A percentile compares a stretch with the other conserved stretches of the same genome.
These are phyloP conservation scores for Nissolia schottii DNA, from an alignment of 306 rosid species.

Conservation along the genomic window DNA sequence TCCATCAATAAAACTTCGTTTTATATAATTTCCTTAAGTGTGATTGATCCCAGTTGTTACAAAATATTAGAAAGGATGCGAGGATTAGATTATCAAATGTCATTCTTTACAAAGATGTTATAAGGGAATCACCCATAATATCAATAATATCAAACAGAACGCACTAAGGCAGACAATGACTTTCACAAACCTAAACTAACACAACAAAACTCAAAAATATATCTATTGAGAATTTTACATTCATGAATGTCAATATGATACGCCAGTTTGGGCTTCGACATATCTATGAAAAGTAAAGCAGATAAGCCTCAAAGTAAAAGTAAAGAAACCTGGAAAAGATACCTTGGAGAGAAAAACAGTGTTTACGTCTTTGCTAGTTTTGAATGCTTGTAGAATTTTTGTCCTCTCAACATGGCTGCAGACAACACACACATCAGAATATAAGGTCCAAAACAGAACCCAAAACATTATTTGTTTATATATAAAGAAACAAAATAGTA, in stretches of 20 bases:
- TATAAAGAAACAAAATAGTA: too few relatives aligned
- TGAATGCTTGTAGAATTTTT: slow-evolving; percentile 90
- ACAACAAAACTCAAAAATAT: background rate
- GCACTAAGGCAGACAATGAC: slow-evolving; percentile 1
- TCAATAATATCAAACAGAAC: slow-evolving; percentile 22
- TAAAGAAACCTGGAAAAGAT: slow-evolving; percentile 23
- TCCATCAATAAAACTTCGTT: too few relatives aligned
- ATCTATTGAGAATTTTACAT: background rate
- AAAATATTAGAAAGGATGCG: slow-evolving; percentile 21
- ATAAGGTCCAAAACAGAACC: slow-evolving; percentile 18
- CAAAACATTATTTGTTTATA: slow-evolving; percentile 3
- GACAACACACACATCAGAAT: slow-evolving; percentile 12
- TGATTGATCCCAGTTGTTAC: too few relatives aligned
- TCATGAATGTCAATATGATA: background rate
- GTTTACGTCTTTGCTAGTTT: slow-evolving; percentile 89
- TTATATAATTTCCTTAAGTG: too few relatives aligned
- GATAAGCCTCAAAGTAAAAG: slow-evolving; percentile 7
- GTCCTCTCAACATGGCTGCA: slow-evolving; percentile 94
- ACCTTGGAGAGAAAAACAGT: slow-evolving; percentile 95
- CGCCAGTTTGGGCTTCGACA: background rate
- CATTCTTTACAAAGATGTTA: slow-evolving; percentile 1
- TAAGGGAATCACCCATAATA: background rate
- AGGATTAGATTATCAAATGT: slow-evolving; percentile 12
- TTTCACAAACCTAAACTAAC: background rate
- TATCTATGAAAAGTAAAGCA: background rate